These are phyloP conservation scores for Daldinia eschscholtzii DNA, from an alignment of 2,329 filamentous ascomycete species.

Conservation along the genomic window DNA sequence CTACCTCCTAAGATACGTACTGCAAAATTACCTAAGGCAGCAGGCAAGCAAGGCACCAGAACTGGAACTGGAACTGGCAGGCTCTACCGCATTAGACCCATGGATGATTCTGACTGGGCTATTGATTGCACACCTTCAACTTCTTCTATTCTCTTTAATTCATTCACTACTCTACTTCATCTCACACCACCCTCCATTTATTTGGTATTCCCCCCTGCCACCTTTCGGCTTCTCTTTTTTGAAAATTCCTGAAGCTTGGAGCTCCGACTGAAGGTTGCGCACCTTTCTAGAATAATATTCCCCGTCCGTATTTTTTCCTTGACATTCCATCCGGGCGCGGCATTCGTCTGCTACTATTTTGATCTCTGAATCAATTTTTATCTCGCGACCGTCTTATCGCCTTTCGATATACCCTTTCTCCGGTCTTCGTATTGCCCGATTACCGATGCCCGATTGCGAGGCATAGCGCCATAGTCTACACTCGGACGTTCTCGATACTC, in stretches of 20 bases:
- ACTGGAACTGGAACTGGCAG: conserved; percentile 16
- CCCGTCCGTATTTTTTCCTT: conserved; percentile 5
- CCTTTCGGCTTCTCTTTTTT: conserved; percentile 1
- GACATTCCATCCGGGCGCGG: conserved; percentile 15
- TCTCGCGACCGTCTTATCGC: conserved; percentile 14
- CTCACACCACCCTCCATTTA: conserved; percentile 20
- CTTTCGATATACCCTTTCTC: conserved; percentile 2
- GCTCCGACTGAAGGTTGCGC: conserved; percentile 10
- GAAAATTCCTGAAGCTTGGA: conserved; percentile 2
- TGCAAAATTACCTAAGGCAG: conserved; percentile 19
- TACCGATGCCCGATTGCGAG: conserved; percentile 28
- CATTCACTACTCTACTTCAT: conserved; percentile 18
- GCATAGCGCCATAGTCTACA: conserved; percentile 22
- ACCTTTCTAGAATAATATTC: conserved; percentile 13
- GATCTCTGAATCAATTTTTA: conserved; percentile 14
- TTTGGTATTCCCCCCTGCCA: conserved; percentile 14
- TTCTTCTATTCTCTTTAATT: conserved; percentile 23
- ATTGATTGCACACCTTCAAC: conserved; percentile 29
- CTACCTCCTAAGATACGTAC: neutral
- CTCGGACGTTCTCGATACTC: conserved; percentile 24
- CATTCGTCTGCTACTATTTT: conserved; percentile 7
- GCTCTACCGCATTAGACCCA: conserved; percentile 35
- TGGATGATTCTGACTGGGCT: conserved; percentile 28
- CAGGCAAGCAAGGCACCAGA: conserved; percentile 6
- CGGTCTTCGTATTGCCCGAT: neutral